Evolutionary conservation across 1,284 basidiomycete genomes (phyloP).

Genomic region (Prillingera fragicola): DNA sequence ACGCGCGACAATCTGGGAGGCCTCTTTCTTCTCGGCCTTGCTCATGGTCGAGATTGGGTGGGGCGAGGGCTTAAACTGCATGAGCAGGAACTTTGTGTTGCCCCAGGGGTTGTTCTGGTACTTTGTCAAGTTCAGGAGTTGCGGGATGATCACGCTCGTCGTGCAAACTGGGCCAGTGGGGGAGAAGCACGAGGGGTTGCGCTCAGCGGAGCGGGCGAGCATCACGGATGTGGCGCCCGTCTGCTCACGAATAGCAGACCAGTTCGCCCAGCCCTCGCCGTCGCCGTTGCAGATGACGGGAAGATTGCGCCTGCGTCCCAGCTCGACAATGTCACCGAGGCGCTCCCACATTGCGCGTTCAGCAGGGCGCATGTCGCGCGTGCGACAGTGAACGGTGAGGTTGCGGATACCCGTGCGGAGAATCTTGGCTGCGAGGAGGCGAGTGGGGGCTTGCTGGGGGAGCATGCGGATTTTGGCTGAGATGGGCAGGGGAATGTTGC

Average conservation of each 20-base stretch:
- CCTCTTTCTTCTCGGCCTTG: slow-evolving; percentile 57
- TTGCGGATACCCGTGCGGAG: slow-evolving; percentile 80
- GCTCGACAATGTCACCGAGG: slow-evolving; percentile 76
- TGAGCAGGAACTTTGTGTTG: slow-evolving; percentile 87
- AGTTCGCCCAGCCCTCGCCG: slow-evolving; percentile 72
- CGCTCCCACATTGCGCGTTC: slow-evolving; percentile 76
- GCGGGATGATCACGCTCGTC: slow-evolving; percentile 65
- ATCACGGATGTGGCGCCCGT: slow-evolving; percentile 84
- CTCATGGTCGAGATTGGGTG: slow-evolving; percentile 53
- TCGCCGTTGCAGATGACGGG: slow-evolving; percentile 94
- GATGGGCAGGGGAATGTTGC: slow-evolving; percentile 72
- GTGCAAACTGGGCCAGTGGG: slow-evolving; percentile 63
- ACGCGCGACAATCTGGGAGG: slow-evolving; percentile 56
- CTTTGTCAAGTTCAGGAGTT: slow-evolving; percentile 61
- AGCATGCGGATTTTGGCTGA: slow-evolving; percentile 89
- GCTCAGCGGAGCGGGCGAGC: slow-evolving; percentile 91
- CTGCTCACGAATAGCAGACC: slow-evolving; percentile 31
- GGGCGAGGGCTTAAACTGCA: slow-evolving; percentile 61
- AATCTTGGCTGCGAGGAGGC: slow-evolving; percentile 79
- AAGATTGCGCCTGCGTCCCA: slow-evolving; percentile 54
- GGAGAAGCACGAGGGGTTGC: slow-evolving; percentile 85
- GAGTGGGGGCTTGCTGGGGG: slow-evolving; percentile 76
- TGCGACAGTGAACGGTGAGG: slow-evolving; percentile 92
- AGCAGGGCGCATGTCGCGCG: slow-evolving; percentile 80
- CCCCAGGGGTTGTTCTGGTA: slow-evolving; percentile 74